These are phyloP conservation scores for Backusella australiensis DNA, from an alignment of 192 early-diverging fungal genomes.

Conservation along the genomic window DNA sequence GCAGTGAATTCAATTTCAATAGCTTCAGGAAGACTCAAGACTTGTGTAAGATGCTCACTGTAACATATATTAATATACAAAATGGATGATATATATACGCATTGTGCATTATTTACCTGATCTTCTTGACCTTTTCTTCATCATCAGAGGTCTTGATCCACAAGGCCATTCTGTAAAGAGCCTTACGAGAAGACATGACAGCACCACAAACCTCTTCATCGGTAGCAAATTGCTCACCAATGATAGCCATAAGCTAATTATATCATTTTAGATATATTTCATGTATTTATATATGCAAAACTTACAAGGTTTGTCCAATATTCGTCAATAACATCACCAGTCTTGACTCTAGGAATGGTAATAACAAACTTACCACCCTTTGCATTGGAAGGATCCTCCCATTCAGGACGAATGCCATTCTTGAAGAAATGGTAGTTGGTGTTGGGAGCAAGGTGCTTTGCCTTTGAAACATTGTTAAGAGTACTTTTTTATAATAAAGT, in stretches of 20 bases:
- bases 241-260: constrained; percentile 75
- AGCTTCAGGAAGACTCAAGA: constrained; percentile 40
- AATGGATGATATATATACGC: too few relatives aligned
- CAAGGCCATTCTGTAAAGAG: constrained; percentile 78
- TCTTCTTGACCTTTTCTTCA: constrained; percentile 39
- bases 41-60: constrained; percentile 57
- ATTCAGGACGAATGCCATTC: constrained; percentile 86
- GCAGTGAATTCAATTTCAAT: constrained; percentile 54
- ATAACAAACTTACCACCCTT: constrained; percentile 92
- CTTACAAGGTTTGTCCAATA: constrained; percentile 83
- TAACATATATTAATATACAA: not conserved
- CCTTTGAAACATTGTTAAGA: constrained; percentile 84
- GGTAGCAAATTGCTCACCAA: constrained; percentile 83
- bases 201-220: constrained; percentile 84
- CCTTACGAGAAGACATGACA: constrained; percentile 84
- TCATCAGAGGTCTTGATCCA: constrained; percentile 74
- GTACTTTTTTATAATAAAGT: constrained; percentile 35
- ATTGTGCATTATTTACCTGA: constrained; percentile 45
- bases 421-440: constrained; percentile 97
- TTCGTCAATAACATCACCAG: constrained; percentile 73
- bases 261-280: constrained; percentile 16
- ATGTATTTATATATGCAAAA: constrained; percentile 3
- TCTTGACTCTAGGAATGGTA: constrained; percentile 65
- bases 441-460: constrained; percentile 66
- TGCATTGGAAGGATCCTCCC: constrained; percentile 91